Evolutionary conservation across 306 rosid species (phyloP).

Genomic region (Hippophae tibetana): DNA sequence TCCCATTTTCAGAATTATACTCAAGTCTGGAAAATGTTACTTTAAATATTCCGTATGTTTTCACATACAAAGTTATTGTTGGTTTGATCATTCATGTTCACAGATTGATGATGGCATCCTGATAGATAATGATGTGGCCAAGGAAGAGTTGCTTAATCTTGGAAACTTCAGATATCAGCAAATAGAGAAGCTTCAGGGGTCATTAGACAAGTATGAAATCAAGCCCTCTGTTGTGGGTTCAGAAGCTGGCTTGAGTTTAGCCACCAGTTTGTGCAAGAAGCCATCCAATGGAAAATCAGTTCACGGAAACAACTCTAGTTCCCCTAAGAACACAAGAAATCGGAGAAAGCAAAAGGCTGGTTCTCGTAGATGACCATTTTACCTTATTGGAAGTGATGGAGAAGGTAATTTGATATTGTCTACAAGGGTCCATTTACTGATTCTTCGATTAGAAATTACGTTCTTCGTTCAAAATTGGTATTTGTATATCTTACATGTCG

Average conservation of each 20-base stretch:
- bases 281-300: constrained; percentile 19
- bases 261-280: constrained; percentile 18
- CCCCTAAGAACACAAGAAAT: constrained; percentile 34
- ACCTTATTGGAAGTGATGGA: constrained; percentile 8
- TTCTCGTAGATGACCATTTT: constrained; percentile 16
- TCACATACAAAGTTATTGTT: too few relatives aligned
- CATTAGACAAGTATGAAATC: constrained; percentile 30
- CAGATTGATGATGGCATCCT: constrained; percentile 32
- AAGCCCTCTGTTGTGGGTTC: constrained; percentile 19
- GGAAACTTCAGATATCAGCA: constrained; percentile 29
- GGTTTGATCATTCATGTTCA: constrained; percentile 5
- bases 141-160: constrained; percentile 37
- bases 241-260: constrained; percentile 25
- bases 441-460: too few relatives aligned
- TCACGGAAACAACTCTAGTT: constrained; percentile 24
- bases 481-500: too few relatives aligned
- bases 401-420: not conserved
- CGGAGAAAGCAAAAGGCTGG: constrained; percentile 33
- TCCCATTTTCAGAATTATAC: too few relatives aligned
- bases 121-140: constrained; percentile 22
- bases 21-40: too few relatives aligned
- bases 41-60: too few relatives aligned
- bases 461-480: too few relatives aligned
- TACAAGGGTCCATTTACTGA: too few relatives aligned
- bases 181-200: constrained; percentile 23